Evolutionary conservation across 768 basidiomycete genomes (phyloP), one percentile per base, ranked within the genome.

Genomic region (Boletus sp.): DNA sequence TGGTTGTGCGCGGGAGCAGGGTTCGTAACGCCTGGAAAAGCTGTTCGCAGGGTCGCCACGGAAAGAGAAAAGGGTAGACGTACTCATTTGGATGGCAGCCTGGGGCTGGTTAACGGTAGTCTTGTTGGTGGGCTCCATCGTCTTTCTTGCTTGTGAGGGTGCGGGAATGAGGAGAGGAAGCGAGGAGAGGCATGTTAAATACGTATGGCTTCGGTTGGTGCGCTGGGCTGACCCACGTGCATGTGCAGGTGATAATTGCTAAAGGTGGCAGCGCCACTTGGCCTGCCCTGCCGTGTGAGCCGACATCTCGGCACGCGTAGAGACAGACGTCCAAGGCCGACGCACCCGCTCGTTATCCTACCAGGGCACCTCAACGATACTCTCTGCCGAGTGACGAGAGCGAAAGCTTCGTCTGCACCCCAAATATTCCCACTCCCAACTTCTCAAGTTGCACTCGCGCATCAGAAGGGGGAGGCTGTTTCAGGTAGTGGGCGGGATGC

Each of bases 71-170:
- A 23, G 6, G 25, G 25, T 5, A 1, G 2, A 79, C 84, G 42
- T 58, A 85, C 86, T 80, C 86, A 87, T 87, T 67, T 81, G 73
- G 32, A 80, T 72, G 37, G 79, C 74, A 64, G 78, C 83, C 64
- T 79, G 77, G 23, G 85, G 85, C 72, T 88, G 85, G 64, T 73
- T 67, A 25, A 73, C 68, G 44, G 77, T 80, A 1, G 56, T 65
- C 38, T 70, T 70, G 52, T 61, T 61, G 29, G 70, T 61, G 27
- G 70, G 45, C 21, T 70, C 64, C 69, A 70, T 70, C 63, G 66
- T 51, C 63, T 58, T 17, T 40, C 46, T 54, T 70, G 40, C 61
- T 63, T 60, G 64, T 64, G 61, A 68, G 60, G 57, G 60, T 56
- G 50, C 15, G 41, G 42, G 43, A 34, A 13, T 53, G 37, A 53